Evolutionary conservation across 495 filamentous ascomycete genomes (phyloP).

Genomic region (Trichocladium antarcticum): DNA sequence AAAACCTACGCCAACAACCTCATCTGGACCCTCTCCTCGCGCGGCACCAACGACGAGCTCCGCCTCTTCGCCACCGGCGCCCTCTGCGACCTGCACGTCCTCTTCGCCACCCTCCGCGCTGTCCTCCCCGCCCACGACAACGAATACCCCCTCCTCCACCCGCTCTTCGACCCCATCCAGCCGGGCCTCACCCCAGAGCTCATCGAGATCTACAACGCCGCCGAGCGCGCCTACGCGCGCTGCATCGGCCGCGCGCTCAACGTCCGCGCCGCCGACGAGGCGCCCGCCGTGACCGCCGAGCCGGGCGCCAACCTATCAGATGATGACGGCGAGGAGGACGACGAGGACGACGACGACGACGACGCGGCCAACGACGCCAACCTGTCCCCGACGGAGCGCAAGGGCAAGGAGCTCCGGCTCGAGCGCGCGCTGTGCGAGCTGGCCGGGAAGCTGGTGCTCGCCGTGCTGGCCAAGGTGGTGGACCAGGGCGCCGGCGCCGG

Average conservation of each 20-base stretch:
- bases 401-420: slow-evolving; percentile 52
- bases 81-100: slow-evolving; percentile 67
- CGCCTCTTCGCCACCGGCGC: slow-evolving; percentile 62
- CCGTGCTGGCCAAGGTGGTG: slow-evolving; percentile 59
- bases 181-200: slow-evolving; percentile 49
- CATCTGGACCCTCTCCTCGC: slow-evolving; percentile 51
- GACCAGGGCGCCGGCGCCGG: slow-evolving; percentile 55
- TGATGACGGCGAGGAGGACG: slow-evolving; percentile 47
- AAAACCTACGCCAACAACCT: slow-evolving; percentile 49
- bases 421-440: slow-evolving; percentile 79
- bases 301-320: slow-evolving; percentile 51
- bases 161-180: slow-evolving; percentile 54
- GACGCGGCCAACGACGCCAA: slow-evolving; percentile 39
- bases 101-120: slow-evolving; percentile 61
- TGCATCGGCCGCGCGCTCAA: slow-evolving; percentile 54
- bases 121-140: slow-evolving; percentile 14
- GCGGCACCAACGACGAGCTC: slow-evolving; percentile 59
- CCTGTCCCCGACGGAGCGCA: slow-evolving; percentile 41
- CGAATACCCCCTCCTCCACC: slow-evolving; percentile 45
- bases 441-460: slow-evolving; percentile 69
- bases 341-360: slow-evolving; percentile 45
- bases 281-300: slow-evolving; percentile 40
- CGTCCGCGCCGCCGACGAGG: slow-evolving; percentile 55
- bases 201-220: slow-evolving; percentile 57
- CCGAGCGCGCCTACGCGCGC: slow-evolving; percentile 67